phyloP scores from a whole-genome alignment of 257 asterid species.

The Perilla frutescens region DNA sequence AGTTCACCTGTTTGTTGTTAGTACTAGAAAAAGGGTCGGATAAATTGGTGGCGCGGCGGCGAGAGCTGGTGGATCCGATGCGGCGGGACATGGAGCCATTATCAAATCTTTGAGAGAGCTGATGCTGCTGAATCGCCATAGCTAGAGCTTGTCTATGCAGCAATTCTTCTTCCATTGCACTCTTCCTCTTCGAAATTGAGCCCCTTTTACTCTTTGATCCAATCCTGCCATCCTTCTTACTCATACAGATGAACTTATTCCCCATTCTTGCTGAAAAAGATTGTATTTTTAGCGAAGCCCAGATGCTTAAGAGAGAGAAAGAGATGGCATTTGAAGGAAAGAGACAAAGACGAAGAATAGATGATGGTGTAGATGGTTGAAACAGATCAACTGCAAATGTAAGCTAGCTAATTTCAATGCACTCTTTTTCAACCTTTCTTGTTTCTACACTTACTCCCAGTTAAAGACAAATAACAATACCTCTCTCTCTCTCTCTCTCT shows the following conservation, averaged over 20 bases:
- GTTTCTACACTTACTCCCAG: slow-evolving; percentile 22
- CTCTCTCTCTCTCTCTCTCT: neutral
- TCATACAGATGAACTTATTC: slow-evolving; percentile 72
- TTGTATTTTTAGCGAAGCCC: slow-evolving; percentile 45
- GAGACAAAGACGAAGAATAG: slow-evolving; percentile 14
- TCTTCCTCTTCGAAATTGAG: slow-evolving; percentile 68
- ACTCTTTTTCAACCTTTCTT: slow-evolving; percentile 31
- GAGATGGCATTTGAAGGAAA: neutral
- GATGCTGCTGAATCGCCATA: slow-evolving; percentile 95
- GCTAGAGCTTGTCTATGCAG: slow-evolving; percentile 87
- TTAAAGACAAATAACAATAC: slow-evolving; percentile 23
- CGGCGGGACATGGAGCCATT: slow-evolving; percentile 82
- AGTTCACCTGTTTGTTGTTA: slow-evolving; percentile 51
- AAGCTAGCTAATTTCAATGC: slow-evolving; percentile 45
- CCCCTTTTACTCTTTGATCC: slow-evolving; percentile 79
- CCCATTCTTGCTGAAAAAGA: slow-evolving; percentile 62
- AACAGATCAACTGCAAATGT: slow-evolving; percentile 42
- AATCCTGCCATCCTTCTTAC: slow-evolving; percentile 56
- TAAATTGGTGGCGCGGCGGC: slow-evolving; percentile 60
- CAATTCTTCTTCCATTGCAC: slow-evolving; percentile 71
- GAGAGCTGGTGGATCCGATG: slow-evolving; percentile 89
- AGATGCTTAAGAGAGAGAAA: slow-evolving; percentile 26
- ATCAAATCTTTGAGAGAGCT: slow-evolving; percentile 82
- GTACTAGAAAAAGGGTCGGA: slow-evolving; percentile 52
- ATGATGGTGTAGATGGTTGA: slow-evolving; percentile 7